Base-by-base conservation (phyloP, 345 rosid genomes). In the Combretum micranthum region DNA sequence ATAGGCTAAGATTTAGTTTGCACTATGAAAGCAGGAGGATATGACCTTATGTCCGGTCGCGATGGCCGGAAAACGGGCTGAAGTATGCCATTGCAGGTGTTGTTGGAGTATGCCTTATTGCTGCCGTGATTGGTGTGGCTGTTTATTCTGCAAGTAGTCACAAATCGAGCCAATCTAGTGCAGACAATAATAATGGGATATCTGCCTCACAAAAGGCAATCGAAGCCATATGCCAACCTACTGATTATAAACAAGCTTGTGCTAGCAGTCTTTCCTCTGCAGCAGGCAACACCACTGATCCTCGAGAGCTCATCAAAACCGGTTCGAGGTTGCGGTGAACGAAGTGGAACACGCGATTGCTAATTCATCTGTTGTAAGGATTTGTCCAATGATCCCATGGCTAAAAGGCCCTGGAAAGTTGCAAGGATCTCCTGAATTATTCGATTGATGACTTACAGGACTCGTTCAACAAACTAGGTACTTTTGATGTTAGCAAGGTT, bases 81-180 rank as follows among this genome's bases (percentile, higher is more conserved):
- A 80, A 71, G 52, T 62, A 54, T 7, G 75, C 69, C 42, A 17
- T 84, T 11, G 67, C 78, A 1, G 78, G 83, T 16, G 67, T 83
- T 23, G 71, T 78, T 16, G 75, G 83, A 3, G 50, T 84, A 50
- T 39, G 85, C 49, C 67, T 90, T 11, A 79, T 90, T 49, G 90
- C 84, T 49, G 74, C 80, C 80, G 83, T 90, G 51, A 79, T 81
- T 12, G 86, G 81, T 0, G 77, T 78, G 42, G 82, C 83, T 0
- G 67, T 83, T 8, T 70, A 78, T 6, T 56, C 74, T 9, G 51
- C 56, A 42, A 62, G 21, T 42, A 53, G 39, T 11, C 3, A 32
- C 9, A 11, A 11, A 5, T 32, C 39, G 9, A 32, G 39, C 39
- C 39, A 32, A 32, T 9, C 5, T 32, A 32, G 39, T 32, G 39